These are phyloP conservation scores for Ceratocystis papillata DNA, from an alignment of 2,329 filamentous ascomycete species.

Conservation along the genomic window DNA sequence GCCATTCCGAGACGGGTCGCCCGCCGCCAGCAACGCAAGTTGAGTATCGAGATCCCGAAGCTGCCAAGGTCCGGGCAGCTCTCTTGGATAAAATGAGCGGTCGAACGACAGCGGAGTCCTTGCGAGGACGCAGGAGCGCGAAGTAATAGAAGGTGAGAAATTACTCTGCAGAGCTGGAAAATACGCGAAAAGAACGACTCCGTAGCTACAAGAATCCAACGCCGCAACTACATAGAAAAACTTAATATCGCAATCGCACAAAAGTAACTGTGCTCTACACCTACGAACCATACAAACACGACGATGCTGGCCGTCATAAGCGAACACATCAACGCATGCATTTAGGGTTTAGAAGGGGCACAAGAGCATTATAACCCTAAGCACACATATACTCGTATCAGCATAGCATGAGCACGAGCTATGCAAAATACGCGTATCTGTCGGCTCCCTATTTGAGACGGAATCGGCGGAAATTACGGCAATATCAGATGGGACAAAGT, in stretches of 20 bases:
- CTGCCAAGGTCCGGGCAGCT: constrained; percentile 35
- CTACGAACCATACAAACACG: too few relatives aligned
- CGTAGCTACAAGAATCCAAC: too few relatives aligned
- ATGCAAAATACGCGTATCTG: not conserved
- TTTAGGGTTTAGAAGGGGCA: not conserved
- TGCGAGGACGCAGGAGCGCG: not conserved
- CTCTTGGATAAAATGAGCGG: constrained; percentile 38
- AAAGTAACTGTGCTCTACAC: too few relatives aligned
- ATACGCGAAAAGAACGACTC: too few relatives aligned
- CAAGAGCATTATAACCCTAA: too few relatives aligned
- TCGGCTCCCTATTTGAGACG: not conserved
- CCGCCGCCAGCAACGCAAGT: constrained; percentile 42
- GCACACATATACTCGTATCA: too few relatives aligned
- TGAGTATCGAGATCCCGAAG: constrained; percentile 43
- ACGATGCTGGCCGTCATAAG: too few relatives aligned
- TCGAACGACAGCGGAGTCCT: not conserved
- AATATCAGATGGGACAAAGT: constrained; percentile 5
- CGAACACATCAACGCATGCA: not conserved
- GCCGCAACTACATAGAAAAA: too few relatives aligned
- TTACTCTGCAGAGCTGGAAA: not conserved
- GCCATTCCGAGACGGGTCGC: not conserved
- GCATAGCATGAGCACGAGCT: too few relatives aligned
- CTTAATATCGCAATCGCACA: too few relatives aligned
- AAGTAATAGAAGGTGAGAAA: not conserved
- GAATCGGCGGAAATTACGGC: constrained; percentile 3